These are phyloP conservation scores for Ceratocystis lukuohia DNA, from an alignment of 2,329 filamentous ascomycete genomes.

Conservation along the genomic window DNA sequence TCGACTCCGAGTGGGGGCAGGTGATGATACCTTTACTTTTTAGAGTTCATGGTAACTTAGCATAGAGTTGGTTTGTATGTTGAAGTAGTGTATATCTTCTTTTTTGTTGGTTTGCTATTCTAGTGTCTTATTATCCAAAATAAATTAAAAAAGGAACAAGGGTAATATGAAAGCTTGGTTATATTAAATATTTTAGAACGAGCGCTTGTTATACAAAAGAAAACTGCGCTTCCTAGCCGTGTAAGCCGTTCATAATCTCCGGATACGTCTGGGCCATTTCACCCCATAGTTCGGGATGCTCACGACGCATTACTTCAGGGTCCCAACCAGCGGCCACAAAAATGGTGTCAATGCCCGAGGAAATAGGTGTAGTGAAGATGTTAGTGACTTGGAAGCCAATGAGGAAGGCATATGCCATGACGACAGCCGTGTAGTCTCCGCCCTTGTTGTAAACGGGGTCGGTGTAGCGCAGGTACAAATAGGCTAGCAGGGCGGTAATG, in stretches of 20 bases:
- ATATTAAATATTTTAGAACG: not conserved
- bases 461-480: slow-evolving; percentile 76
- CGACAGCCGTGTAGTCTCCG: slow-evolving; percentile 57
- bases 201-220: not conserved
- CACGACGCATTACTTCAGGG: slow-evolving; percentile 59
- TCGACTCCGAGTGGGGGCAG: slow-evolving; percentile 28
- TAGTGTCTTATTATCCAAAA: not conserved
- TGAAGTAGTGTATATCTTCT: not conserved
- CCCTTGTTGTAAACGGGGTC: slow-evolving; percentile 60
- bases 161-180: not conserved
- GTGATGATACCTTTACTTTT: not conserved
- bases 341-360: slow-evolving; percentile 80
- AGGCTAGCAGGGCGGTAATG: slow-evolving; percentile 65
- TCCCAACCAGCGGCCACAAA: slow-evolving; percentile 68
- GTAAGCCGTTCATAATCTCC: slow-evolving; percentile 65
- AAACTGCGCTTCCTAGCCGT: slow-evolving; percentile 32
- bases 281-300: slow-evolving; percentile 71
- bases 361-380: slow-evolving; percentile 77
- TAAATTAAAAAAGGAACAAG: not conserved
- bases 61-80: not conserved
- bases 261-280: slow-evolving; percentile 73
- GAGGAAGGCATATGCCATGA: slow-evolving; percentile 75
- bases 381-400: slow-evolving; percentile 84
- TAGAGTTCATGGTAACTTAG: not conserved
- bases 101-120: not conserved